phyloP scores from a whole-genome alignment of 1,284 basidiomycete species.

The Trichosporon faecale region DNA sequence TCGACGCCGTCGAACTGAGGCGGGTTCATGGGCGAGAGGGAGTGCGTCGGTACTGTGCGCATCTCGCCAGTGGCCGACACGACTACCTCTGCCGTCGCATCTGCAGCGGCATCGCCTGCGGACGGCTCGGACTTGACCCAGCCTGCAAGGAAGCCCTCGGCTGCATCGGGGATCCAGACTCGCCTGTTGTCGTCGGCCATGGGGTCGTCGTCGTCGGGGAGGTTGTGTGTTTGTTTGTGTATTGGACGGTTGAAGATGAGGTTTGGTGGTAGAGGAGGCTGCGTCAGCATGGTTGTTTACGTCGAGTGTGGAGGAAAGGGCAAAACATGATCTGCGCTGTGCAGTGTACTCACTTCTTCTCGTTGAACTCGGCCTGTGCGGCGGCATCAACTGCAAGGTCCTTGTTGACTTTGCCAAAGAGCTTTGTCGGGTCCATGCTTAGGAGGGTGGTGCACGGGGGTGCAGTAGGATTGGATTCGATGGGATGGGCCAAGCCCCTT shows the following conservation, averaged over 20 bases:
- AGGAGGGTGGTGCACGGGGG: background rate
- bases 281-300: slow-evolving; percentile 1
- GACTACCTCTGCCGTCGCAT: slow-evolving; percentile 45
- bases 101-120: slow-evolving; percentile 25
- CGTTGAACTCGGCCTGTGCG: slow-evolving; percentile 88
- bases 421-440: slow-evolving; percentile 41
- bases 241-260: slow-evolving; percentile 6
- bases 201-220: background rate
- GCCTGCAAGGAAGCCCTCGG: slow-evolving; percentile 49
- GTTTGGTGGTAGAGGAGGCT: background rate
- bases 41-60: slow-evolving; percentile 67
- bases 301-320: background rate
- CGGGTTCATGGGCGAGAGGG: slow-evolving; percentile 92
- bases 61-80: slow-evolving; percentile 45
- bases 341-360: slow-evolving; percentile 65
- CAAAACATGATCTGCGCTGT: background rate
- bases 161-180: slow-evolving; percentile 49
- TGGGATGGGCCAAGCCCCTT: slow-evolving; percentile 10
- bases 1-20: slow-evolving; percentile 97
- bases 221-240: slow-evolving; percentile 1
- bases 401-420: slow-evolving; percentile 35
- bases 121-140: slow-evolving; percentile 48
- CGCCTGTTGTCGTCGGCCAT: slow-evolving; percentile 34
- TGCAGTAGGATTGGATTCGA: background rate
- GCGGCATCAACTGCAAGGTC: slow-evolving; percentile 60